These are phyloP conservation scores for Secale cereale DNA, from an alignment of 176 grass and related monocot species.

Conservation along the genomic window DNA sequence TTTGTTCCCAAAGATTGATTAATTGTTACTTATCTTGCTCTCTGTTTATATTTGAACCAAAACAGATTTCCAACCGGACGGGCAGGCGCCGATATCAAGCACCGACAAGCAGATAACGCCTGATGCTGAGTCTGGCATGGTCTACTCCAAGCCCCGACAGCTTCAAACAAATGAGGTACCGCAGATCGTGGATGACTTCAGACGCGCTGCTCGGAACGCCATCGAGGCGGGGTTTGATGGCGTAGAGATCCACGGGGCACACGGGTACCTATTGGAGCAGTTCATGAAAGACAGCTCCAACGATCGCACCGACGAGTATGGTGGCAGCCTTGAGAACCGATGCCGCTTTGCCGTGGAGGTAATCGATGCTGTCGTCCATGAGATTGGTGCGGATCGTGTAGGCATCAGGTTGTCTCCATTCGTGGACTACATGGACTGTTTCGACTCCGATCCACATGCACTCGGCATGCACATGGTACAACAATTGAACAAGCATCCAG, in stretches of 20 bases:
- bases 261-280: slow-evolving; percentile 31
- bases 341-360: slow-evolving; percentile 38
- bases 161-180: background rate
- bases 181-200: slow-evolving; percentile 22
- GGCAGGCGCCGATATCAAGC: slow-evolving; percentile 11
- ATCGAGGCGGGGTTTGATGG: slow-evolving; percentile 26
- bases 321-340: slow-evolving; percentile 31
- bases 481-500: background rate
- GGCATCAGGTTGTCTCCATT: slow-evolving; percentile 23
- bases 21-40: background rate
- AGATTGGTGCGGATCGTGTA: slow-evolving; percentile 23
- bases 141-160: slow-evolving; percentile 28
- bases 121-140: background rate
- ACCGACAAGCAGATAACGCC: slow-evolving; percentile 16
- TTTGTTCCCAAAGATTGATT: background rate
- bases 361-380: background rate
- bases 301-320: slow-evolving; percentile 23
- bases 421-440: background rate
- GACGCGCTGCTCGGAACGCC: slow-evolving; percentile 19
- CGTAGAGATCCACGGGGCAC: slow-evolving; percentile 36
- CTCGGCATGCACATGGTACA: slow-evolving; percentile 20
- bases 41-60: background rate
- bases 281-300: slow-evolving; percentile 49
- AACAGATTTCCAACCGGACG: slow-evolving; percentile 12
- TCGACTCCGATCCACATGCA: background rate